These are phyloP conservation scores for Talaromyces sp. DNA, from an alignment of 2,329 filamentous ascomycete species.

Conservation along the genomic window DNA sequence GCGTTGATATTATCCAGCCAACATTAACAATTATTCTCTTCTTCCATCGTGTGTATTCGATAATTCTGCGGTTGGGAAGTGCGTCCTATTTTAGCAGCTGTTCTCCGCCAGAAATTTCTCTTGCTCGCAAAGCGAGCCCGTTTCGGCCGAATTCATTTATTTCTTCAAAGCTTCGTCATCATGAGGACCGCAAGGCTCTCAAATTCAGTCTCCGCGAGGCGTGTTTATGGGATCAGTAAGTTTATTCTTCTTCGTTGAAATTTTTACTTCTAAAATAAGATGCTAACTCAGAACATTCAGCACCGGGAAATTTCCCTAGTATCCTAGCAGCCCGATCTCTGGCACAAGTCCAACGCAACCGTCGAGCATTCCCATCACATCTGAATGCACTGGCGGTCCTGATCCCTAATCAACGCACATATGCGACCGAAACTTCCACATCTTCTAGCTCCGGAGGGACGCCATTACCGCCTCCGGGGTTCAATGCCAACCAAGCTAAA, in stretches of 20 bases:
- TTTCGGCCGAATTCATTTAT: constrained; percentile 4
- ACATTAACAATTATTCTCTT: background rate
- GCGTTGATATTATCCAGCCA: background rate
- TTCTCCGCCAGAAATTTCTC: background rate
- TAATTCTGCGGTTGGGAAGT: background rate
- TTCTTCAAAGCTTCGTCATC: constrained; percentile 8
- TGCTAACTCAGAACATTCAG: constrained; percentile 18
- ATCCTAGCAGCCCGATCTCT: constrained; percentile 29
- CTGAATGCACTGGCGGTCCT: constrained; percentile 55
- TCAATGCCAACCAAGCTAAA: constrained; percentile 85
- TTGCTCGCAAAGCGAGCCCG: constrained; percentile 11
- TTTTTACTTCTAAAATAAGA: background rate
- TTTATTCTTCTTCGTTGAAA: background rate
- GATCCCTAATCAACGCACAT: constrained; percentile 46
- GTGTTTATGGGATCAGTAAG: constrained; percentile 13
- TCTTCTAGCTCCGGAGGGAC: constrained; percentile 39
- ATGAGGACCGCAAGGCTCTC: constrained; percentile 15
- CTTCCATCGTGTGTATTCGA: background rate
- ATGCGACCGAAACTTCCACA: constrained; percentile 55
- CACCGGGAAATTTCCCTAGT: constrained; percentile 28
- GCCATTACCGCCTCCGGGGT: constrained; percentile 74
- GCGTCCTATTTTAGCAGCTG: background rate
- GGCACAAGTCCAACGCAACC: constrained; percentile 30
- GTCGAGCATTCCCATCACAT: constrained; percentile 43
- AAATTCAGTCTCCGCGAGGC: constrained; percentile 9